Conservation (phyloP, 495 filamentous ascomycete species). For the Hypoxylon fuscum region DNA sequence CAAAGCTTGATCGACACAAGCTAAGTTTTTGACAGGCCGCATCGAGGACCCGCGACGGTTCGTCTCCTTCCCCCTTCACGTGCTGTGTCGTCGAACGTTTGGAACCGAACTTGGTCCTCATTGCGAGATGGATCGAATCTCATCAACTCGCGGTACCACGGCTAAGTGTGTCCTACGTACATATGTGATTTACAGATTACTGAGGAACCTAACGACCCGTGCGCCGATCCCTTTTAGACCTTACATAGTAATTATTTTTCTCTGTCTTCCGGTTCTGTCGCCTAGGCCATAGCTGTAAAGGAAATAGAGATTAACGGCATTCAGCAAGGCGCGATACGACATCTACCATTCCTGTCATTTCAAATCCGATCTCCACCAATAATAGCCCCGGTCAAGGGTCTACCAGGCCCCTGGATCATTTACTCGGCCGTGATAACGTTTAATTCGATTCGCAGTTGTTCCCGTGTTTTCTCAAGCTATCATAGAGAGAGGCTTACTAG, state of each 20-base stretch:
- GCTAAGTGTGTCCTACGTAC: background rate
- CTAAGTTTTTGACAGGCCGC: too few relatives aligned
- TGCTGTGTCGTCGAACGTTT: constrained; percentile 21
- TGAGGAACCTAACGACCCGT: constrained; percentile 6
- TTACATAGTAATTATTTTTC: background rate
- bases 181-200: background rate
- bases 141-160: background rate
- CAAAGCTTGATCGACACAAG: constrained; percentile 26
- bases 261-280: constrained; percentile 1
- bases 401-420: constrained; percentile 23
- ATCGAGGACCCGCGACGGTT: constrained; percentile 2
- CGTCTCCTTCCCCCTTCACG: constrained; percentile 22
- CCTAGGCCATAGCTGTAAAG: constrained; percentile 12
- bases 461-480: background rate
- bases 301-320: constrained; percentile 22
- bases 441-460: background rate
- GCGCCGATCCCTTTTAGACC: background rate
- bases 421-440: background rate
- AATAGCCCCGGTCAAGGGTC: constrained; percentile 18
- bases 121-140: constrained; percentile 7
- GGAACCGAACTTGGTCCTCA: background rate
- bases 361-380: constrained; percentile 19
- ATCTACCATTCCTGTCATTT: constrained; percentile 40
- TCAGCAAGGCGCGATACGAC: constrained; percentile 33
- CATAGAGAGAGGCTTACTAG: background rate